These are phyloP conservation scores for Adansonia grandidieri DNA, from an alignment of 441 rosid species.

Conservation along the genomic window DNA sequence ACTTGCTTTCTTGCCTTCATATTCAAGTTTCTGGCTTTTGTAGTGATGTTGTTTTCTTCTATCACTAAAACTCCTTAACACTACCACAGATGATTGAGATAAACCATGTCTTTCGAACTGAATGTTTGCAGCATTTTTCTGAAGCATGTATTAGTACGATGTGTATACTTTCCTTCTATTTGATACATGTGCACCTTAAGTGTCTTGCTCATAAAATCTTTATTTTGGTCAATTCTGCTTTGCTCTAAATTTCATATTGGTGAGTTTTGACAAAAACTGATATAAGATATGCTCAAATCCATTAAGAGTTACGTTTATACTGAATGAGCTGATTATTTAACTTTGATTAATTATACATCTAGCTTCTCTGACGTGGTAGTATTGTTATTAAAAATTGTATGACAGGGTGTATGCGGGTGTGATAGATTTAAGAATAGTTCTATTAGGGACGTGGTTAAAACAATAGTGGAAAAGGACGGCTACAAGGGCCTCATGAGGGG, in stretches of 20 bases:
- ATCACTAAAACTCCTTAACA: no score
- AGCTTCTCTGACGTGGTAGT: background rate
- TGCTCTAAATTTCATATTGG: no score
- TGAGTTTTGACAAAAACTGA: no score
- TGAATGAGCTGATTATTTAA: conserved; percentile 4
- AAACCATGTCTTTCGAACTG: background rate
- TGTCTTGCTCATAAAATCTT: background rate
- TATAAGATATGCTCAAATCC: background rate
- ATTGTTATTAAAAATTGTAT: conserved; percentile 9
- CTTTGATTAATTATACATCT: background rate
- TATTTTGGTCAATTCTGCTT: no score
- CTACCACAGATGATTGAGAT: background rate
- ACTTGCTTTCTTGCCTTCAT: background rate
- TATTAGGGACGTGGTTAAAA: conserved; percentile 64
- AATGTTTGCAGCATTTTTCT: background rate
- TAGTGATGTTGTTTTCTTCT: no score
- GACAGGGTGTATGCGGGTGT: conserved; percentile 97
- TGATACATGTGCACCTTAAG: background rate
- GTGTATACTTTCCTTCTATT: background rate
- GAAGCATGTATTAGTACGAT: background rate
- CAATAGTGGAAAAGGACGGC: conserved; percentile 78
- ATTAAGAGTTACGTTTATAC: background rate
- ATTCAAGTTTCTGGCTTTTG: background rate
- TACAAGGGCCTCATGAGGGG: conserved; percentile 89
- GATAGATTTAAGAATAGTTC: conserved; percentile 76